These are phyloP conservation scores for Tuber microsphaerosporum DNA, from an alignment of 495 filamentous ascomycete genomes.

Conservation along the genomic window DNA sequence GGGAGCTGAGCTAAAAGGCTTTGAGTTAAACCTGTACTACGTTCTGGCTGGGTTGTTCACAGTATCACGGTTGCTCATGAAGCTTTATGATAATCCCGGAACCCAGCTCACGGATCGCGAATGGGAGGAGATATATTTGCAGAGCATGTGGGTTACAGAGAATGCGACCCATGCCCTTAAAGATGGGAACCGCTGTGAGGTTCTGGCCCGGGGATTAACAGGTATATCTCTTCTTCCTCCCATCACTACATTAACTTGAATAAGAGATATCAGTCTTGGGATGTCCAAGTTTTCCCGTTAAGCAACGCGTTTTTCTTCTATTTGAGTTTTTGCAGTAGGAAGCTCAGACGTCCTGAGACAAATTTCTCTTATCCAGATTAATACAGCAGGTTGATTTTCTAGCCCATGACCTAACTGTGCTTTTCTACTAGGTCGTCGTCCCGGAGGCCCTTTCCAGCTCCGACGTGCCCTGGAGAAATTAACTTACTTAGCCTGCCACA, in stretches of 20 bases:
- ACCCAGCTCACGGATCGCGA: background rate
- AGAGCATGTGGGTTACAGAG: background rate
- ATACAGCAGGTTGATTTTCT: background rate
- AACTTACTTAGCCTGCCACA: background rate
- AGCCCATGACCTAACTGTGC: background rate
- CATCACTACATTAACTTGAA: background rate
- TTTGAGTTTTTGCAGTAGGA: background rate
- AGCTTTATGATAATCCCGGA: background rate
- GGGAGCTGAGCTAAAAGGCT: background rate
- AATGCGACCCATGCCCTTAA: background rate
- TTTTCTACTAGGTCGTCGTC: background rate
- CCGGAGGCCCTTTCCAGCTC: background rate
- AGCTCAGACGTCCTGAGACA: background rate
- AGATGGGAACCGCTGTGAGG: background rate
- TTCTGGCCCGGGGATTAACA: background rate
- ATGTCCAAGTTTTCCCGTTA: background rate
- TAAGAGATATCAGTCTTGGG: background rate
- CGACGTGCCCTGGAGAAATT: background rate
- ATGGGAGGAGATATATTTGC: background rate
- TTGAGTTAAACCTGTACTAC: background rate
- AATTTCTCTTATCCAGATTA: background rate
- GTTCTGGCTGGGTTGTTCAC: background rate
- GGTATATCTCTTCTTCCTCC: background rate
- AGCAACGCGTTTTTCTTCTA: background rate
- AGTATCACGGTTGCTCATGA: background rate